Conservation (phyloP, 208 protist genomes). For the Leishmania tropica region DNA sequence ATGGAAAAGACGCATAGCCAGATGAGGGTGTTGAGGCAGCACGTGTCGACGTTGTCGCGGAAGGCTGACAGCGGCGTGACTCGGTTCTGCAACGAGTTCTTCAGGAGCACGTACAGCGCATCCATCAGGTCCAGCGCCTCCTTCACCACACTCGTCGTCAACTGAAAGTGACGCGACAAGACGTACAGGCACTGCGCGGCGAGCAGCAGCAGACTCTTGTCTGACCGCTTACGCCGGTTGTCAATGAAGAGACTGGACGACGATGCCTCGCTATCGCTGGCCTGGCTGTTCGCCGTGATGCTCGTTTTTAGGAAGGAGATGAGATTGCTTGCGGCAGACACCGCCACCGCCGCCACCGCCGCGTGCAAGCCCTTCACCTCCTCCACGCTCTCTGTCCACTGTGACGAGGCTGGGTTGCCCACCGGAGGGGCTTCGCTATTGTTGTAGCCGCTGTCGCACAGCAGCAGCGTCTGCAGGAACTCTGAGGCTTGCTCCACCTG, state of each 20-base stretch:
- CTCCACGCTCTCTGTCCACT: constrained; percentile 9
- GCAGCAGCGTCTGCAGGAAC: constrained; percentile 44
- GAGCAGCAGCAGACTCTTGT: constrained; percentile 56
- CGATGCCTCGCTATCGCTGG: constrained; percentile 17
- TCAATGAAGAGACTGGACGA: constrained; percentile 18
- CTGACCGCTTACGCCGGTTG: constrained; percentile 14
- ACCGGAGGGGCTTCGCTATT: constrained; percentile 34
- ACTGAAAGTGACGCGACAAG: constrained; percentile 88
- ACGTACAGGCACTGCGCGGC: constrained; percentile 83
- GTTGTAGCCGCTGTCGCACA: constrained; percentile 57
- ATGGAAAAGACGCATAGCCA: constrained; percentile 77
- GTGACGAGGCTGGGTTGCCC: constrained; percentile 35
- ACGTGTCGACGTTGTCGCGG: constrained; percentile 39
- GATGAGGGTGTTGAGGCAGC: constrained; percentile 47
- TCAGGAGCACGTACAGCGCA: constrained; percentile 18
- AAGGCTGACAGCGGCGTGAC: constrained; percentile 22
- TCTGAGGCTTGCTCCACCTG: constrained; percentile 24
- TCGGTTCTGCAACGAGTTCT: constrained; percentile 25
- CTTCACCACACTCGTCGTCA: constrained; percentile 62
- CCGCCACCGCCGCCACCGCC: constrained; percentile 33
- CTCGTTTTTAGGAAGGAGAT: constrained; percentile 48
- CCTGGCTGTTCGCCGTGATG: constrained; percentile 23
- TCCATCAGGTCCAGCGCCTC: constrained; percentile 55
- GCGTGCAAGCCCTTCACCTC: constrained; percentile 38
- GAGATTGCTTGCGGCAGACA: constrained; percentile 45